Evolutionary conservation across 1,139 yeast genomes (phyloP).

Genomic region (Yamadazyma atlantica): DNA sequence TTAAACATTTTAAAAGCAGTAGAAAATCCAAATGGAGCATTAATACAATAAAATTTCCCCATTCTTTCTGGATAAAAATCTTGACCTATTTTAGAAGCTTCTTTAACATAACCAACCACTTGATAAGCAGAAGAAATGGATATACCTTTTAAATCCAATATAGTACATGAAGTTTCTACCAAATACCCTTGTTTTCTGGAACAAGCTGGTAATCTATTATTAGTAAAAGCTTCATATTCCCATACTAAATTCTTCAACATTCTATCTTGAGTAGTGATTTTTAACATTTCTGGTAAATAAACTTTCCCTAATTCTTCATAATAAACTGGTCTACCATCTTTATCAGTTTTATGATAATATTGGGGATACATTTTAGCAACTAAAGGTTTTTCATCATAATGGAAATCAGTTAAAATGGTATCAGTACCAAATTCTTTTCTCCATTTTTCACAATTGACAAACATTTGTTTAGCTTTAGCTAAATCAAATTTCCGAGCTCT

Average conservation of each 20-base stretch:
- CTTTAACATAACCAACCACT: slow-evolving; percentile 85
- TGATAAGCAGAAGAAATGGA: slow-evolving; percentile 80
- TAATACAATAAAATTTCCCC: slow-evolving; percentile 95
- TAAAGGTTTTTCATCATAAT: slow-evolving; percentile 83
- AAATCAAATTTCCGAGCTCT: slow-evolving; percentile 95
- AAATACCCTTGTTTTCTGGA: slow-evolving; percentile 77
- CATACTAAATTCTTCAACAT: slow-evolving; percentile 95
- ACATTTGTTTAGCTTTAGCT: slow-evolving; percentile 78
- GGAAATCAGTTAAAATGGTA: slow-evolving; percentile 82
- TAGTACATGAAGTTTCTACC: slow-evolving; percentile 95
- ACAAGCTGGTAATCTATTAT: slow-evolving; percentile 88
- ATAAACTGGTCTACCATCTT: slow-evolving; percentile 95
- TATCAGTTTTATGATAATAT: slow-evolving; percentile 95
- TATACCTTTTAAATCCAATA: slow-evolving; percentile 92
- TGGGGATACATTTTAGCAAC: slow-evolving; percentile 93
- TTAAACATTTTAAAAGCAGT: slow-evolving; percentile 89
- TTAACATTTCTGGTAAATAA: slow-evolving; percentile 86
- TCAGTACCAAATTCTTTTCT: slow-evolving; percentile 83
- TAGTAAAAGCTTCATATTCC: slow-evolving; percentile 93
- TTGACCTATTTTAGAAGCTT: slow-evolving; percentile 93
- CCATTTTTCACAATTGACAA: slow-evolving; percentile 86
- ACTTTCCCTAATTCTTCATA: slow-evolving; percentile 92
- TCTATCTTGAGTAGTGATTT: slow-evolving; percentile 91
- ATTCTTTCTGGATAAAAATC: slow-evolving; percentile 99
- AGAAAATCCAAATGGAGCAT: slow-evolving; percentile 96